Base-by-base conservation (phyloP, 2,329 filamentous ascomycete species). In the Exophiala mesophila region DNA sequence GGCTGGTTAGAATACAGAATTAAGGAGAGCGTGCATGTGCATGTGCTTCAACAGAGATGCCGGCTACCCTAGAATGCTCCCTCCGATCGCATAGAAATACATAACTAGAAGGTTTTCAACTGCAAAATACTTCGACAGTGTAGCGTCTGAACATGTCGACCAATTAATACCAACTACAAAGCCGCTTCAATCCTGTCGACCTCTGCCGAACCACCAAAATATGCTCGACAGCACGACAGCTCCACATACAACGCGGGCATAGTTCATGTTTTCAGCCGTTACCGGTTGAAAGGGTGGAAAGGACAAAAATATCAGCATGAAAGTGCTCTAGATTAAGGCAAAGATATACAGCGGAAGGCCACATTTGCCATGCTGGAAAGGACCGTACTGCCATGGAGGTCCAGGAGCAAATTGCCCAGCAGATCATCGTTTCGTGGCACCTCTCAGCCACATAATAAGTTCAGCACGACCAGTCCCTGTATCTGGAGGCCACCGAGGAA, bases 391-490 rank as follows among this genome's bases (percentile, higher is more conserved):
- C 13, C 33, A 36, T 20, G 8, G 16, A 20, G 17, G 15, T n/a
- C 26, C 26, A 34, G 24, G 24, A 28, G 24, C 24, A 60, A 56
- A 42, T 66, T 67, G 42, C 61, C 47, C 13, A 61, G 56, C 39
- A 64, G 59, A 69, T 53, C 20, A 69, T 50, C 1, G 61, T 65
- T 3, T 57, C 59, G 21, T 70, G 67, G 65, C 65, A 69, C n/a
- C 57, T 50, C 16, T 63, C 42, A 10, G 59, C 52, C 6, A 55
- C 44, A 50, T 69, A 68, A 53, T 18, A 59, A 1, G 48, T 64
- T 68, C 32, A 66, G 53, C n/a, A 59, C 52, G n/a, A 62, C 51
- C 9, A 63, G 45, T 9, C 55, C 58, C 40, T 65, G 60, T 15
- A 67, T 57, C 40, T 63, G 57, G n/a, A 55, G 58, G 5, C 55